Base-by-base conservation (phyloP, 2,329 filamentous ascomycete species). In the Trichoderma asperellum region DNA sequence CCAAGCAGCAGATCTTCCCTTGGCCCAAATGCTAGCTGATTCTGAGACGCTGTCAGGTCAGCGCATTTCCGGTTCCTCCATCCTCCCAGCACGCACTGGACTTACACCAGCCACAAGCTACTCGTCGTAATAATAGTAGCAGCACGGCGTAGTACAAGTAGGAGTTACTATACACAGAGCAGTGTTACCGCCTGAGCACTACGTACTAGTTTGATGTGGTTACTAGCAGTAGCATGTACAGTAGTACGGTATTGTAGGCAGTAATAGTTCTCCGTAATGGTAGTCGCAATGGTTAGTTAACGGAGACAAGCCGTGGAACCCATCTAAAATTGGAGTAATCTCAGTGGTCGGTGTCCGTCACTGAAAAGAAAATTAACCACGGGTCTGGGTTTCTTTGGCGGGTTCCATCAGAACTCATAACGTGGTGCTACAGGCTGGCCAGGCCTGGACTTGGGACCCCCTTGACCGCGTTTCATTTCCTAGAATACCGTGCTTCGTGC, bases 281-380 rank as follows among this genome's bases (percentile, higher is more conserved):
- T 61, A 47, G 24, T 6, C 11, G 8, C 12, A 63, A 40, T 59
- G 16, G 47, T 21, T 43, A 59, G 35, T 43, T 34, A 40, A 68
- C 58, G 52, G 65, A 27, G 63, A 43, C 53, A 68, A 27, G 37
- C 35, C 49, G n/a, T 61, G 59, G 61, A 69, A 32, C 67, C 59
- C 40, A 37, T 69, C 67, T 63, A 69, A 69, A 69, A 69, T 69
- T 69, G 67, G 67, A 69, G 53, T 58, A 66, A 66, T 66, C 55
- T 66, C 63, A 55, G 47, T 34, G 53, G 24, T 58, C n/a, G 29
- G 29, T 34, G 35, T 37, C 35, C 49, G 16, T n/a, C 52, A 35
- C 27, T 49, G 57, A 18, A 59, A 24, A 27, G 24, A 43, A 40
- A 59, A 11, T 59, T 43, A 57, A 57, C 52, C 62, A 43, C 53